Evolutionary conservation across 2,329 filamentous ascomycete genomes (phyloP).

Genomic region (Drechmeria coniospora): DNA sequence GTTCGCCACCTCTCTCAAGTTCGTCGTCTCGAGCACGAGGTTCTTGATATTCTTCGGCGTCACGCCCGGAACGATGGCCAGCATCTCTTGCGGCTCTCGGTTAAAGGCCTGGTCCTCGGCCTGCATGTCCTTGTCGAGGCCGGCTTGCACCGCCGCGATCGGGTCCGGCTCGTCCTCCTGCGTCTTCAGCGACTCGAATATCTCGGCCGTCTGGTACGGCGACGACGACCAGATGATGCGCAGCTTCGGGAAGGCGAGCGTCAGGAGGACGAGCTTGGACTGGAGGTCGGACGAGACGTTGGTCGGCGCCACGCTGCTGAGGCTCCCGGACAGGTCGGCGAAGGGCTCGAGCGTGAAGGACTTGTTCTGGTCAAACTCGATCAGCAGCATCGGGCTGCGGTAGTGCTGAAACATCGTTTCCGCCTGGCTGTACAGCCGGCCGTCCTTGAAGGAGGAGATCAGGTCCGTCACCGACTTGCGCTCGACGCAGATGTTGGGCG

Average conservation of each 20-base stretch:
- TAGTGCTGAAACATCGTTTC: constrained; percentile 94
- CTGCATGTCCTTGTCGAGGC: constrained; percentile 42
- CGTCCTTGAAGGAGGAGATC: constrained; percentile 82
- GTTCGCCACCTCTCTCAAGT: constrained; percentile 70
- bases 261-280: constrained; percentile 80
- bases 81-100: constrained; percentile 77
- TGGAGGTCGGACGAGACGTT: constrained; percentile 59
- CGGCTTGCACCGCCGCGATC: constrained; percentile 67
- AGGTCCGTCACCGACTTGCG: constrained; percentile 87
- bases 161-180: constrained; percentile 85
- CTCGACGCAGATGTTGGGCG: constrained; percentile 82
- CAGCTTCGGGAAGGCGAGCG: constrained; percentile 76
- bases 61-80: constrained; percentile 70
- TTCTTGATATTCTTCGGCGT: constrained; percentile 62
- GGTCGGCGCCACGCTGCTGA: constrained; percentile 46
- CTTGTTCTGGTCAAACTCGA: constrained; percentile 96
- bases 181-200: constrained; percentile 86
- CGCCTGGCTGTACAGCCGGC: constrained; percentile 78
- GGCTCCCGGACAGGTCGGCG: constrained; percentile 47
- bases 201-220: constrained; percentile 92
- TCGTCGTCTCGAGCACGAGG: constrained; percentile 58
- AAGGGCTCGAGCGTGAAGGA: constrained; percentile 86
- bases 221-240: constrained; percentile 88
- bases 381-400: constrained; percentile 75
- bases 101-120: constrained; percentile 62